These are phyloP conservation scores for Fraxinus anomala DNA, from an alignment of 257 asterid species.

Conservation along the genomic window DNA sequence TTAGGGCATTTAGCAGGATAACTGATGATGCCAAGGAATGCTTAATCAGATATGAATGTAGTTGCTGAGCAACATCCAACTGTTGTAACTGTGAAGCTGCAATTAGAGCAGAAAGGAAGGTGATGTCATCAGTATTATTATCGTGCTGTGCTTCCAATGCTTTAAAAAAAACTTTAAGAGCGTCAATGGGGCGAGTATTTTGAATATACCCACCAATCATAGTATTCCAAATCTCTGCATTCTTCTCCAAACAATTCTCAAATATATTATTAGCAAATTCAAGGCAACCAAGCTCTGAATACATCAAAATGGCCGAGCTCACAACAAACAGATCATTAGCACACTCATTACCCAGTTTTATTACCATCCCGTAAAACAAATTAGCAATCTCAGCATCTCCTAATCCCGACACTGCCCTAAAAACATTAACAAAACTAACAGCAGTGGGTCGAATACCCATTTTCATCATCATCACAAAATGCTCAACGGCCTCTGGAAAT, in stretches of 20 bases:
- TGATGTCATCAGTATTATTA: slow-evolving; percentile 55
- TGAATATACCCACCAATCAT: slow-evolving; percentile 67
- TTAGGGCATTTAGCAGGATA: slow-evolving; percentile 50
- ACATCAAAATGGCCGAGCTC: slow-evolving; percentile 77
- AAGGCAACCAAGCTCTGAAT: slow-evolving; percentile 63
- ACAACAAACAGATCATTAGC: slow-evolving; percentile 60
- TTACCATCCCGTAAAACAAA: slow-evolving; percentile 53
- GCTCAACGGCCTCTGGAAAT: slow-evolving; percentile 51
- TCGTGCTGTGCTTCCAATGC: slow-evolving; percentile 49
- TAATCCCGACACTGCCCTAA: slow-evolving; percentile 55
- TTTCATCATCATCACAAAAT: slow-evolving; percentile 62
- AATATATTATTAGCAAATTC: slow-evolving; percentile 55
- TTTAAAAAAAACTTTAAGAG: slow-evolving; percentile 52
- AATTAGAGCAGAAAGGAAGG: slow-evolving; percentile 58
- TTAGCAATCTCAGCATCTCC: slow-evolving; percentile 48
- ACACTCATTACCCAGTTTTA: slow-evolving; percentile 51
- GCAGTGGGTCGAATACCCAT: slow-evolving; percentile 53
- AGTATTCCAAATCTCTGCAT: slow-evolving; percentile 72
- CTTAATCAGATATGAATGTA: slow-evolving; percentile 63
- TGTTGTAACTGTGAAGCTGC: slow-evolving; percentile 70
- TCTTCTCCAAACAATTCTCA: slow-evolving; percentile 57
- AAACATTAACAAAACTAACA: slow-evolving; percentile 64
- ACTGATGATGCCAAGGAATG: slow-evolving; percentile 44
- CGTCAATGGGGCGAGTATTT: slow-evolving; percentile 47
- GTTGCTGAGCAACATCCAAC: slow-evolving; percentile 52